Base-by-base conservation (phyloP, 2,329 filamentous ascomycete genomes). In the Venturia carpophila region DNA sequence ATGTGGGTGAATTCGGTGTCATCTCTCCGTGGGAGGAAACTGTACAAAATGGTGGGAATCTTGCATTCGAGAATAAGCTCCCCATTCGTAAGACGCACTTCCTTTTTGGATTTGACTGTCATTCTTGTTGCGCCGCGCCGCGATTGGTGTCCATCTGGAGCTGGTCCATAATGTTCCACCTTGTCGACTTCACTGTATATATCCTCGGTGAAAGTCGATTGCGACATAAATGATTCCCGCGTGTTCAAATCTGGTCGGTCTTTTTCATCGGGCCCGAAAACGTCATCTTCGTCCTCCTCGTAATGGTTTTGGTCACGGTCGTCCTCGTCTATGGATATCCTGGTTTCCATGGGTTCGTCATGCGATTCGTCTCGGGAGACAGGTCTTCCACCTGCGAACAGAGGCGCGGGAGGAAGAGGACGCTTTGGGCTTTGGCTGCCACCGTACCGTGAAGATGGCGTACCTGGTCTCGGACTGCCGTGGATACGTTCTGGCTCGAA, bases 21-120 rank as follows among this genome's bases (percentile, higher is more conserved):
- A 73, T 97, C 92, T 67, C 93, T 86, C 19, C 93, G 86, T 0
- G 95, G 95, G 67, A 99, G 79, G 78, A 99, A 99, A 74, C 92
- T 96, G 83, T 97, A 95, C 49, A 99, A 82, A 70, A 97, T 99
- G 0, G 94, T 99, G 0, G 95, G 94, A 69, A 99, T 99, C 79
- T 99, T 99, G 82, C 94, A 97, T 79, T 99, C 94, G 60, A 99
- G 82, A 66, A 99, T 93, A 64, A 99, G 87, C 77, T 99, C 93
- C 73, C 94, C 94, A 73, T 99, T 97, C 82, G 97, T 95, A 56
- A 99, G 84, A 71, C 91, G 88, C 64, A 99, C 94, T 75, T 97
- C 93, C 73, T 96, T 96, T 77, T 88, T 94, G 13, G 89, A 86
- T 85, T 93, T 93, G 71, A 96, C 91, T 3, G 91, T 91, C 39